Evolutionary conservation across 1,284 basidiomycete species (phyloP), one percentile per base, ranked within the genome.

Genomic region (Prillingera fragicola): DNA sequence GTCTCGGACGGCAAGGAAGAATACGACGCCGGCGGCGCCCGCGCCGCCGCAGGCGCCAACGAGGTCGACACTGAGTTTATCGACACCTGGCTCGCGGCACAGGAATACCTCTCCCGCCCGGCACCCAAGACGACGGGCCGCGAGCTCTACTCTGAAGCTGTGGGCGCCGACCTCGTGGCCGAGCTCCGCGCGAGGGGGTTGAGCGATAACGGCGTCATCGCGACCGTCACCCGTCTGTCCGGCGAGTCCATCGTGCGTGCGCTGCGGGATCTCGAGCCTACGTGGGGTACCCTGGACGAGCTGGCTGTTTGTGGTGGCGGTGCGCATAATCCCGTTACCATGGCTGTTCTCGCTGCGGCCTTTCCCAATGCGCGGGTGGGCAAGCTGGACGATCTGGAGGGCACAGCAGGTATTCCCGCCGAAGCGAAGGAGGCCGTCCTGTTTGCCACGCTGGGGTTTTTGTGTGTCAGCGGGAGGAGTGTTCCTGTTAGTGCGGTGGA

Each of bases 221-320:
- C 56, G n/a, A 56, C 54, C 0, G 41, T 47, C 19, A 59, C 56
- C 8, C 23, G 46, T 14, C 43, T 56, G 31, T 56, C 52, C 7
- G 52, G 49, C 2, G 35, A 56, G 38, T 38, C 42, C 12, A 54
- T 59, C 18, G 46, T 48, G 0, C 31, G 38, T n/a, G 31, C 46
- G 34, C 32, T 51, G 38, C 33, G n/a, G 29, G 15, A 43, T 25
- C 43, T 48, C 18, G 26, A 28, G n/a, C n/a, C 2, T 2, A 3
- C 3, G 4, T 13, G 26, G 8, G 42, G 27, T 13, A 24, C 22
- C 13, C 29, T 43, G 3, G 36, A 31, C 21, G 38, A 56, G 51
- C 44, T 59, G 15, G 52, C 46, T 39, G 49, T 56, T 35, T 59
- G 56, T 19, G 56, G 56, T 15, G 56, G 54, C 13, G 56, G 56